These are phyloP conservation scores for Coemansia reversa DNA, from an alignment of 192 early-diverging fungal genomes.

Conservation along the genomic window DNA sequence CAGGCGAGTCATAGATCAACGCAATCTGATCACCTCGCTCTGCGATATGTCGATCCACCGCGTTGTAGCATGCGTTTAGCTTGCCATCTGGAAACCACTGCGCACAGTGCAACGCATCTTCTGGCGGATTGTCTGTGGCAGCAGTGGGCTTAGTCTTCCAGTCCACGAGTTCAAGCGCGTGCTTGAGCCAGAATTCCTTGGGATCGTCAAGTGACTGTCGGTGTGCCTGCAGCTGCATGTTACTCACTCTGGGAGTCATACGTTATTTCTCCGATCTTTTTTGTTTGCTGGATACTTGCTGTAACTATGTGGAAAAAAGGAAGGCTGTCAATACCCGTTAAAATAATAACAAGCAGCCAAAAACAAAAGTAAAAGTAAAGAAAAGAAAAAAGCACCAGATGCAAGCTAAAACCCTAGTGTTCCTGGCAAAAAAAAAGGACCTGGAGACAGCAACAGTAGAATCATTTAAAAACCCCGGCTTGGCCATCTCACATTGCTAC, in stretches of 20 bases:
- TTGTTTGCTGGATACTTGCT: neutral
- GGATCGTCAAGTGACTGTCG: conserved; percentile 37
- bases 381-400: neutral
- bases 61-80: conserved; percentile 82
- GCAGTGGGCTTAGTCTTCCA: conserved; percentile 30
- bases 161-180: conserved; percentile 44
- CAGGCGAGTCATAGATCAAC: conserved; percentile 74
- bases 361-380: neutral
- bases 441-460: neutral
- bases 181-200: conserved; percentile 45
- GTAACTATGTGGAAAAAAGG: neutral
- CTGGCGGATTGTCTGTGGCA: conserved; percentile 14
- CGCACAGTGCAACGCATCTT: conserved; percentile 29
- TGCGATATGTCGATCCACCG: conserved; percentile 71
- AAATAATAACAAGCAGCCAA: neutral
- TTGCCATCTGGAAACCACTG: conserved; percentile 69
- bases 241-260: neutral
- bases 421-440: neutral
- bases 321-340: neutral
- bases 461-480: neutral
- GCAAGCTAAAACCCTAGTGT: neutral
- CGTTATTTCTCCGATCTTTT: neutral
- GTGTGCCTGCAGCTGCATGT: conserved; percentile 34
- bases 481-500: neutral
- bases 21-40: conserved; percentile 65